Conservation (phyloP, 495 filamentous ascomycete genomes). For the Aspergillus indologenus region DNA sequence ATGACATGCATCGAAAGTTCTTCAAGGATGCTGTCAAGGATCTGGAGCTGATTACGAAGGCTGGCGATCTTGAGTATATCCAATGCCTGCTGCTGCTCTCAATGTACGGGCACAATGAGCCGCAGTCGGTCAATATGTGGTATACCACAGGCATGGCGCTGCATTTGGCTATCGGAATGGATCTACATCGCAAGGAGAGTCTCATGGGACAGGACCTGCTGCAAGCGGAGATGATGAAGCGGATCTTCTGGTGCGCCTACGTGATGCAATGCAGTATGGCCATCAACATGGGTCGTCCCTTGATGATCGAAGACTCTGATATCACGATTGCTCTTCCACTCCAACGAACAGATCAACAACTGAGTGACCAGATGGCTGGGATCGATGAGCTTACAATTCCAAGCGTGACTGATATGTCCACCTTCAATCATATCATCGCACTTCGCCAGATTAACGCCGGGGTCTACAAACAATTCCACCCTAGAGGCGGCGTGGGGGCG, state of each 20-base stretch:
- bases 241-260: constrained; percentile 13
- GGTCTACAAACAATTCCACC: constrained; percentile 10
- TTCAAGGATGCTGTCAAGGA: constrained; percentile 2
- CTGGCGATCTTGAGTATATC: constrained; percentile 12
- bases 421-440: constrained; percentile 16
- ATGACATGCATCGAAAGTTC: constrained; percentile 6
- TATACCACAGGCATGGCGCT: constrained; percentile 12
- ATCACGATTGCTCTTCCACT: constrained; percentile 8
- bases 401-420: constrained; percentile 5
- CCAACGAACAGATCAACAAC: constrained; percentile 4
- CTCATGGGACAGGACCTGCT: neutral
- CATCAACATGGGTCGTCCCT: constrained; percentile 13
- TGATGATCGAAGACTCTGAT: constrained; percentile 10
- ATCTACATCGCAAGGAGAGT: constrained; percentile 14
- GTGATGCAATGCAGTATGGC: constrained; percentile 14
- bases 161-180: constrained; percentile 9
- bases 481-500: neutral
- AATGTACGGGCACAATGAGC: constrained; percentile 16
- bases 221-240: constrained; percentile 6
- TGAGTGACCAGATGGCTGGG: neutral
- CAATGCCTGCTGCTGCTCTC: constrained; percentile 14
- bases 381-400: neutral
- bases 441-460: constrained; percentile 10
- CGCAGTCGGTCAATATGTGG: constrained; percentile 15
- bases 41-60: constrained; percentile 4